Evolutionary conservation across 169 alveolate genomes (phyloP).

Genomic region (Eimeria nieschulzi): DNA sequence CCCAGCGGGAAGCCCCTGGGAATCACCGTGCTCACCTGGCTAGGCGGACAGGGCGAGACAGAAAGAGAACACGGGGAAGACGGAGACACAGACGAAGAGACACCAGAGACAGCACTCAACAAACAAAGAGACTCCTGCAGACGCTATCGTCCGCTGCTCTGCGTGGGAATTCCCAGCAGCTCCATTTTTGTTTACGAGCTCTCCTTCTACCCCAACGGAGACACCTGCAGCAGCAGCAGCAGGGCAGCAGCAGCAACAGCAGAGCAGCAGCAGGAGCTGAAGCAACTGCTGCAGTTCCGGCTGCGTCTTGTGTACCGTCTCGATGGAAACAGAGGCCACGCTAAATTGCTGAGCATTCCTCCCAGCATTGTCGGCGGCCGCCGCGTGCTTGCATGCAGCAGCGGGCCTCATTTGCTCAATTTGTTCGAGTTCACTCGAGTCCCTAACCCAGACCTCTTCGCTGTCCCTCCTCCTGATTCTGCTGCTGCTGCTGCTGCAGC

Average conservation of each 20-base stretch:
- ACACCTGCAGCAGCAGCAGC: conserved; percentile 35
- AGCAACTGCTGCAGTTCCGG: conserved; percentile 38
- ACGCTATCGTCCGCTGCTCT: background rate
- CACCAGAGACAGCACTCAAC: background rate
- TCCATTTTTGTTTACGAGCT: conserved; percentile 36
- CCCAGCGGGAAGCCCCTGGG: conserved; percentile 22
- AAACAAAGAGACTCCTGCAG: conserved; percentile 25
- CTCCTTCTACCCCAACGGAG: background rate
- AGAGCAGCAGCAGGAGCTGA: conserved; percentile 23
- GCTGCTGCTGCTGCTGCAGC: background rate
- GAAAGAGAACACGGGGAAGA: background rate
- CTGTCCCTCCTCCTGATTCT: background rate
- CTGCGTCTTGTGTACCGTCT: conserved; percentile 41
- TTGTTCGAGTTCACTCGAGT: background rate
- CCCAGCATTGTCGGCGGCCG: conserved; percentile 24
- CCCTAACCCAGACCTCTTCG: conserved; percentile 18
- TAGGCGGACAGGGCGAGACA: background rate
- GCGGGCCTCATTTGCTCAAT: conserved; percentile 11
- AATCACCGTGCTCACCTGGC: background rate
- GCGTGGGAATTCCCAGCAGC: conserved; percentile 23
- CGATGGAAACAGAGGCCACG: conserved; percentile 61
- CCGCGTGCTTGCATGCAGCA: conserved; percentile 51
- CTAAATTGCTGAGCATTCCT: background rate
- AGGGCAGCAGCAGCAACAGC: conserved; percentile 19
- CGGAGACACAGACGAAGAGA: background rate